A percentile compares a stretch with the other conserved stretches of the same genome.
Evolutionary conservation across 2,329 filamentous ascomycete species (phyloP).

Genomic region (Aspergillus chevalieri): DNA sequence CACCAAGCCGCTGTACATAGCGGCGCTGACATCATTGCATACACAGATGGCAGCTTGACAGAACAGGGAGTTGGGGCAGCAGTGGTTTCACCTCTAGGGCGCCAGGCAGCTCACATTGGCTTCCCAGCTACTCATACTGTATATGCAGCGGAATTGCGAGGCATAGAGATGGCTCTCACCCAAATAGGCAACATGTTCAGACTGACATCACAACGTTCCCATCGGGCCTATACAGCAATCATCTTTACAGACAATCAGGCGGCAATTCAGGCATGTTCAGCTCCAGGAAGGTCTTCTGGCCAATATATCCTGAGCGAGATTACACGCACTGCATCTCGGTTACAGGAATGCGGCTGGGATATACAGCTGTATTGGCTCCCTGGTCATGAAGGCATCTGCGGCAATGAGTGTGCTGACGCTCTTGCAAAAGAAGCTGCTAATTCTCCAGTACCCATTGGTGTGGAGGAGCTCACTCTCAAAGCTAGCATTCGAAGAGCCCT

Average conservation of each 20-base stretch:
- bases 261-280: constrained; percentile 21
- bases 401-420: neutral
- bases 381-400: neutral
- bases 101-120: neutral
- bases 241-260: constrained; percentile 30
- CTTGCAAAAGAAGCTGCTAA: too few relatives aligned
- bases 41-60: neutral
- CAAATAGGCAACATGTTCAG: neutral
- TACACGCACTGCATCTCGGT: neutral
- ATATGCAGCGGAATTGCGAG: neutral
- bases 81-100: neutral
- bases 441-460: too few relatives aligned
- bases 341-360: constrained; percentile 6
- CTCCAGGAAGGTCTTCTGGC: constrained; percentile 21
- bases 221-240: too few relatives aligned
- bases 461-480: too few relatives aligned
- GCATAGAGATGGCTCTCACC: neutral
- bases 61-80: neutral
- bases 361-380: neutral
- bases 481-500: too few relatives aligned
- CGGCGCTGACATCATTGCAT: neutral
- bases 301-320: constrained; percentile 19
- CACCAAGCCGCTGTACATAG: neutral
- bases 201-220: neutral
- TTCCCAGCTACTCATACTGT: neutral